phyloP scores from a whole-genome alignment of 192 early-diverging fungal genomes.

The Coemansia sp. region DNA sequence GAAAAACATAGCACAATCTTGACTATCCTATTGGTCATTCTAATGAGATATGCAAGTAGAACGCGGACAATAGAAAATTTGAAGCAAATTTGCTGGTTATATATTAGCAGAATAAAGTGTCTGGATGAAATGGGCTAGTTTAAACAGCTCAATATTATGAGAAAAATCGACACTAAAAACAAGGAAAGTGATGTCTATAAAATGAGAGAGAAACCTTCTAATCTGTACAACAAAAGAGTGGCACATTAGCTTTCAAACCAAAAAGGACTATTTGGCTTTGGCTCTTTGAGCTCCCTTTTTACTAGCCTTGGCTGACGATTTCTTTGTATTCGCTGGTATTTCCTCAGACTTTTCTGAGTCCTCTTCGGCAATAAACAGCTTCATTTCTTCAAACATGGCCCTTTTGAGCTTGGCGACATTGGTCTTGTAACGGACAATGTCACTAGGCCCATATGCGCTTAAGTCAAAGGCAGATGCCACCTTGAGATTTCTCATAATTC shows the following conservation, averaged over 20 bases:
- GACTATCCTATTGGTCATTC: neutral
- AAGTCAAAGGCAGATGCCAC: constrained; percentile 44
- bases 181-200: neutral
- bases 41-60: neutral
- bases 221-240: constrained; percentile 1
- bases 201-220: neutral
- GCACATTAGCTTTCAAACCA: no score
- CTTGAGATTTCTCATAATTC: constrained; percentile 10
- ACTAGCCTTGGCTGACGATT: neutral
- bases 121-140: no score
- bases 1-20: neutral
- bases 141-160: no score
- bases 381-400: constrained; percentile 29
- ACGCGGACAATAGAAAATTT: no score
- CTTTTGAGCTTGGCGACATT: constrained; percentile 12
- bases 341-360: neutral
- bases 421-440: constrained; percentile 21
- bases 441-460: constrained; percentile 20
- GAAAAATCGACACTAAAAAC: no score
- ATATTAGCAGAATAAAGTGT: neutral
- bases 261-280: neutral
- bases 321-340: neutral
- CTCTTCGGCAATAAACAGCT: constrained; percentile 38
- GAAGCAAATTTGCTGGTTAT: neutral
- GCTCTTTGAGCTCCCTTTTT: constrained; percentile 1